Base-by-base conservation (phyloP, 768 basidiomycete genomes). In the Guyanaporus albipodus region DNA sequence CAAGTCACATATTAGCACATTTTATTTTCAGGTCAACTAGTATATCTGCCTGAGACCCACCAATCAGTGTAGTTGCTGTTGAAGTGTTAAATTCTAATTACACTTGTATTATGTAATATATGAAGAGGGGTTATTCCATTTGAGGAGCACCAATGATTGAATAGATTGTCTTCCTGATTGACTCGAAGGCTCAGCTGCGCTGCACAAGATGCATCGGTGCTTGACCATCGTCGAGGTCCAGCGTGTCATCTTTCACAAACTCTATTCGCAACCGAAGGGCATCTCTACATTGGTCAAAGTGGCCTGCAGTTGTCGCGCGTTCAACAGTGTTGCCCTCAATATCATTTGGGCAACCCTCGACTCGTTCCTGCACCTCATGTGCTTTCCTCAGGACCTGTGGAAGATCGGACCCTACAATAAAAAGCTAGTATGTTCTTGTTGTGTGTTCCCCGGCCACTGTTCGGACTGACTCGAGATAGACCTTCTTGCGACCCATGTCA, bases 371-470 rank as follows among this genome's bases (percentile, higher is more conserved):
- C 26, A 40, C 17, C 55, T 67, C 34, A 21, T 64, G 36, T 58
- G 55, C 35, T 58, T 64, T 45, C 65, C 63, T 32, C 60, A 39
- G 34, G 62, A 64, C 42, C 43, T 67, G 6, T 65, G 62, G 65
- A 56, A 17, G 46, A 41, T 48, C 2, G 43, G 63, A 6, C 17
- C 23, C 23, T 6, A 1, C 9, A 34, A 47, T 11, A 35, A 18
- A 43, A 49, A 7, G 35, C 8, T 62, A 39, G 60, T 57, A n/a
- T 14, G 55, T 53, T 29, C 26, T 19, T n/a, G n/a, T n/a, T 37
- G 4, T 26, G 28, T 24, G 7, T 23, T 29, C 40, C 26, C 22
- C 9, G 22, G 28, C 11, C 19, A 38, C 32, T 19, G 22, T 38
- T 32, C 34, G 18, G 37, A 44, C 45, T 53, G n/a, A 62, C 34